Evolutionary conservation across 352 stramenopile genomes (phyloP).

Genomic region (Bremia lactucae): DNA sequence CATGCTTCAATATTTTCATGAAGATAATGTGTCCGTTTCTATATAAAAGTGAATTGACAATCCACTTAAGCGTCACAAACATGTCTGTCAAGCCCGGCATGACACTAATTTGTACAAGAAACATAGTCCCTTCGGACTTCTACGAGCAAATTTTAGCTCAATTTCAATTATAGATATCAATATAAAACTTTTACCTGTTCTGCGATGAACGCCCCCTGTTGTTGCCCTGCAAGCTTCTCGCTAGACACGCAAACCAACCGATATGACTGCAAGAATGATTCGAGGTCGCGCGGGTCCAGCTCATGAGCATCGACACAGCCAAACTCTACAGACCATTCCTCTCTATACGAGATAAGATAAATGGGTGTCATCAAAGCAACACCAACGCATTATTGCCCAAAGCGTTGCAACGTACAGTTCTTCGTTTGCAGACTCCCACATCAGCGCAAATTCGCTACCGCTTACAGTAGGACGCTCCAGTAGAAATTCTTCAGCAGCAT

Average conservation of each 20-base stretch:
- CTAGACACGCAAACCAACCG: slow-evolving; percentile 58
- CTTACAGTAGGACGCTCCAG: slow-evolving; percentile 33
- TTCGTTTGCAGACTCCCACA: slow-evolving; percentile 66
- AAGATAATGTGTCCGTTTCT: slow-evolving; percentile 76
- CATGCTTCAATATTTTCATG: slow-evolving; percentile 72
- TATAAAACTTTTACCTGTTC: slow-evolving; percentile 45
- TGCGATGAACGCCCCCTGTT: slow-evolving; percentile 69
- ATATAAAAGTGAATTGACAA: slow-evolving; percentile 80
- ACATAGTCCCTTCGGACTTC: slow-evolving; percentile 69
- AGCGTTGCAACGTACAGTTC: slow-evolving; percentile 44
- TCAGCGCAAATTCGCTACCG: slow-evolving; percentile 47
- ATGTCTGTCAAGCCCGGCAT: slow-evolving; percentile 71
- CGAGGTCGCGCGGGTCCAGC: slow-evolving; percentile 45
- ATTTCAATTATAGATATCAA: background rate
- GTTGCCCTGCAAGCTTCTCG: slow-evolving; percentile 63
- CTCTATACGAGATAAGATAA: slow-evolving; percentile 22
- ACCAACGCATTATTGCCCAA: background rate
- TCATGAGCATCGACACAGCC: slow-evolving; percentile 29
- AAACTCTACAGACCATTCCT: slow-evolving; percentile 65
- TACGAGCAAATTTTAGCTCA: slow-evolving; percentile 10
- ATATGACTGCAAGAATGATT: slow-evolving; percentile 48
- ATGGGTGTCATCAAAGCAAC: slow-evolving; percentile 1
- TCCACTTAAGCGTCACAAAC: slow-evolving; percentile 82
- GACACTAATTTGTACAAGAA: slow-evolving; percentile 68
- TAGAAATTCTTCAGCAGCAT: slow-evolving; percentile 53